Conservation (phyloP, 1,284 basidiomycete genomes). For the Gymnopus androsaceus region DNA sequence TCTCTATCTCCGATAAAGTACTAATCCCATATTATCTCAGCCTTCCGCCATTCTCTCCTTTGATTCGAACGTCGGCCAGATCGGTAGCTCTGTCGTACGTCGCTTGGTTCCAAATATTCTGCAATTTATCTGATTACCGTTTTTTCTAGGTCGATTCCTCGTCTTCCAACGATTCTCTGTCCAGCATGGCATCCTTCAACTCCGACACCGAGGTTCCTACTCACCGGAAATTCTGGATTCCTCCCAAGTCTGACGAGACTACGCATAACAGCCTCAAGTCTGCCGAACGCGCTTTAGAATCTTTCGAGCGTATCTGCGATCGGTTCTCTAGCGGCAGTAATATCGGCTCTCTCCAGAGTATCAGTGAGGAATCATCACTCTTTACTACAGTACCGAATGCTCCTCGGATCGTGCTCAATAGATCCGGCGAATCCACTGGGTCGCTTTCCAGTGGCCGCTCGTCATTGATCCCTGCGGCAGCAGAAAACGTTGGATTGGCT, state of each 20-base stretch:
- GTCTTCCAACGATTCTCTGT: not conserved
- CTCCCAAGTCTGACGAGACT: not conserved
- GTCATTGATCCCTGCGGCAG: not conserved
- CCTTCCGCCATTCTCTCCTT: not conserved
- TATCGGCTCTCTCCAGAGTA: conserved; percentile 13
- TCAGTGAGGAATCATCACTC: conserved; percentile 8
- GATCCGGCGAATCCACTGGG: not conserved
- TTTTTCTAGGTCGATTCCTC: not conserved
- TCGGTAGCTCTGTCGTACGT: not conserved
- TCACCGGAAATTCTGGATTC: not conserved
- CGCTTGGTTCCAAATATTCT: not conserved
- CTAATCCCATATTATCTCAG: not conserved
- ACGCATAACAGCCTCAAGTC: conserved; percentile 7
- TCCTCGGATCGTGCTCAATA: not conserved
- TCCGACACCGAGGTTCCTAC: not conserved
- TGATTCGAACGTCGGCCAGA: not conserved
- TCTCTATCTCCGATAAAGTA: not conserved
- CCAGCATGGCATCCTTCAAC: not conserved
- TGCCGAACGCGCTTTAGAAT: conserved; percentile 16
- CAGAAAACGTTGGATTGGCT: not conserved
- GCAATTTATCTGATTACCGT: not conserved
- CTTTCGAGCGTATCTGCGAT: conserved; percentile 18
- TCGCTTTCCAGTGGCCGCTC: not conserved
- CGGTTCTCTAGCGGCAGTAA: conserved; percentile 16
- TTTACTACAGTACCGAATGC: not conserved